phyloP scores from a whole-genome alignment of 495 filamentous ascomycete genomes.

The Polyplosphaeria fusca region DNA sequence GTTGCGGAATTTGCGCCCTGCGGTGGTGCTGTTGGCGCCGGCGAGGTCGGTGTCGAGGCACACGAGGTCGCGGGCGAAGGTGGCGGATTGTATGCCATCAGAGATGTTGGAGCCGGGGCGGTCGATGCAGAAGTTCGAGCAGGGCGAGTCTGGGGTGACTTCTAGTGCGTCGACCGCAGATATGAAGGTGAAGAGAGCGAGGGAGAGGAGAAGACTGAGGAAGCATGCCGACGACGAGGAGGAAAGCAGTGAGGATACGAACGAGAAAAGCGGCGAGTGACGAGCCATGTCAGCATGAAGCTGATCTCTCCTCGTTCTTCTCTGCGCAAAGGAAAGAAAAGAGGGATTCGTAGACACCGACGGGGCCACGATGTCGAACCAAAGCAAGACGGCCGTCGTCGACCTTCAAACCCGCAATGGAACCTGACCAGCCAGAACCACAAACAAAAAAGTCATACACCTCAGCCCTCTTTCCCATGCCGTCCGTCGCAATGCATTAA shows the following conservation, averaged over 20 bases:
- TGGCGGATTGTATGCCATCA: background rate
- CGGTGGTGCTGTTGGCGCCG: conserved; percentile 4
- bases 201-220: background rate
- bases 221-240: background rate
- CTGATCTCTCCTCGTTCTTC: too few species aligned
- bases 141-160: conserved; percentile 8
- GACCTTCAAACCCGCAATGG: too few species aligned
- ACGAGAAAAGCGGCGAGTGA: background rate
- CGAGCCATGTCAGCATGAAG: background rate
- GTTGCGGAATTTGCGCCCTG: conserved; percentile 7
- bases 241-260: too few species aligned
- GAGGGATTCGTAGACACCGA: too few species aligned
- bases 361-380: too few species aligned
- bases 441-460: too few species aligned
- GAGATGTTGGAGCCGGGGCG: background rate
- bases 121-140: conserved; percentile 11
- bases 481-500: too few species aligned
- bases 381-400: too few species aligned
- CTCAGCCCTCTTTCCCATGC: too few species aligned
- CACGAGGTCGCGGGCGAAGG: conserved; percentile 3
- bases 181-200: background rate
- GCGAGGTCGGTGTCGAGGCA: conserved; percentile 7
- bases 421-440: too few species aligned
- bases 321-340: too few species aligned
- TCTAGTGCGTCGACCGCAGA: background rate